Evolutionary conservation across 192 early-diverging fungal genomes (phyloP).

Genomic region (Umbelopsis sp.): DNA sequence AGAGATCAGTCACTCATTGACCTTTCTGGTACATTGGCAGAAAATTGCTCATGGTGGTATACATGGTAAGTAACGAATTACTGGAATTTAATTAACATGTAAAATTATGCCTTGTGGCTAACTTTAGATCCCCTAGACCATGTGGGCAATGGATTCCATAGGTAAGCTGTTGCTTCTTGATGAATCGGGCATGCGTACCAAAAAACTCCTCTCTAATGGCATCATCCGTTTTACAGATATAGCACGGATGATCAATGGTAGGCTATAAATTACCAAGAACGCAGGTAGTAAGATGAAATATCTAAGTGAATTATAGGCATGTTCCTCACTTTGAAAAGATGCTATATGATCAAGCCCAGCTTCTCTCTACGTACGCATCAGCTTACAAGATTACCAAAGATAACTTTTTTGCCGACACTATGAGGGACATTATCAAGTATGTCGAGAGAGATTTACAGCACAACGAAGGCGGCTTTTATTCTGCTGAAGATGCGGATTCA

Average conservation of each 20-base stretch:
- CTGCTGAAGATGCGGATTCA: conserved; percentile 70
- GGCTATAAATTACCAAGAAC: not conserved
- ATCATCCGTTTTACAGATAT: conserved; percentile 8
- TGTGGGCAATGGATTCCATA: conserved; percentile 53
- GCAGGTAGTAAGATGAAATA: not conserved
- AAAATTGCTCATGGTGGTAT: conserved; percentile 47
- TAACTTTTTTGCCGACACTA: conserved; percentile 42
- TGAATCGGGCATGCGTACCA: not conserved
- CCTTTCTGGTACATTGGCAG: not conserved
- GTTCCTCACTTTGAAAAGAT: conserved; percentile 75
- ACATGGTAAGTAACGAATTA: conserved; percentile 39
- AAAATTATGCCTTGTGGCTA: not conserved
- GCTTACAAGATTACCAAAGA: conserved; percentile 52
- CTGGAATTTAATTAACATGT: no score
- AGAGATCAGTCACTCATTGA: not conserved
- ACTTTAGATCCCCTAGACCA: conserved; percentile 33
- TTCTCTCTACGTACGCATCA: conserved; percentile 48
- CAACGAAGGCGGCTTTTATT: conserved; percentile 58
- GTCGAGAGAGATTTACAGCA: conserved; percentile 52
- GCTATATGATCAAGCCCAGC: conserved; percentile 73
- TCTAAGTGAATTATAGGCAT: conserved; percentile 42
- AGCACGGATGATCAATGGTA: conserved; percentile 34
- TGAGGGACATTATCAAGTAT: conserved; percentile 57
- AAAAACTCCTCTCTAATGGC: not conserved
- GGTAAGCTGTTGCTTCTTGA: conserved; percentile 23